Evolutionary conservation across 805 yeast genomes (phyloP), one percentile per base, ranked within the genome.

Genomic region (Teunomyces kruisii): DNA sequence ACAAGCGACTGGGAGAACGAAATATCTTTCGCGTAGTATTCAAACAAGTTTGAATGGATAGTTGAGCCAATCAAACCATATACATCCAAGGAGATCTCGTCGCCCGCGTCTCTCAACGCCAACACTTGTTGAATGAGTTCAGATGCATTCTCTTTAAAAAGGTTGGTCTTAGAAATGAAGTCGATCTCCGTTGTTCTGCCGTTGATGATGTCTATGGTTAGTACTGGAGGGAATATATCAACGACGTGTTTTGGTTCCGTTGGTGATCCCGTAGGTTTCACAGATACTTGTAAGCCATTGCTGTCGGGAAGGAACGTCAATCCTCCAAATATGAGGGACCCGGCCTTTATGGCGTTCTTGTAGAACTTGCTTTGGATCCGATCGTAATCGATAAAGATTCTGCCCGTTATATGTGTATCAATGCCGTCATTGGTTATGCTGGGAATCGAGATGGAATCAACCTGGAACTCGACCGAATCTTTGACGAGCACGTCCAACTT

Each of bases 361-460:
- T 61, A 61, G 3, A 66, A 7, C 2, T 39, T 15, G 40, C 55
- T 62, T 27, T 51, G 17, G 6, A 68, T 52, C 7, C 54, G 45
- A 39, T 55, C 60, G 48, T 69, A 70, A 48, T 68, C 46, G 12
- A 68, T 52, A 5, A 48, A 36, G 2, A 68, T 42, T 0, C 57
- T 40, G 3, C 66, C 67, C 4, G 51, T 47, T 13, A 68, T 60
- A 41, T 60, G 65, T 15, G 65, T 52, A 16, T 58, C 53, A 5
- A 67, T 37, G 2, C 75, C 75, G 6, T 42, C 38, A 13, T 57
- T 58, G 26, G 55, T 55, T 17, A 66, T 43, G 9, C 46, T 45
- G 6, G 40, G 38, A 6, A 68, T 45, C 3, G 68, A 53, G 4
- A 67, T 48, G 14, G 57, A 52, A 22, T 62, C 55, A 1, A 66